Evolutionary conservation across 148 eudicot genomes (phyloP).

Genomic region (Camellia japonica): DNA sequence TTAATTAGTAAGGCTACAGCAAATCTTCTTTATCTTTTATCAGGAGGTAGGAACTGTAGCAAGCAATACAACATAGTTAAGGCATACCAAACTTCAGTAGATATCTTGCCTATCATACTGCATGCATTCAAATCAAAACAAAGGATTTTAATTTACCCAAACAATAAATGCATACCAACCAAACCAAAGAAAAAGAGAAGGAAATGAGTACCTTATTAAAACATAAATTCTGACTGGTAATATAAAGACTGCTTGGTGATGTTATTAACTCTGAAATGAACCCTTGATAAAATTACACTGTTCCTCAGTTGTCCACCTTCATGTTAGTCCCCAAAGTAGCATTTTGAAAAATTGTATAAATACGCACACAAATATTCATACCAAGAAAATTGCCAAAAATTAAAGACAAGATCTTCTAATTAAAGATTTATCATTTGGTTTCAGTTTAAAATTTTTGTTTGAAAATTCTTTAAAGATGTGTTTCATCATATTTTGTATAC

Average conservation of each 20-base stretch:
- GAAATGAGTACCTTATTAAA: constrained; percentile 5
- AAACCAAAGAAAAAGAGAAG: background rate
- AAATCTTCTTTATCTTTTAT: background rate
- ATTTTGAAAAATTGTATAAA: no score
- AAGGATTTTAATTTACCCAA: background rate
- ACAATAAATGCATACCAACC: constrained; percentile 10
- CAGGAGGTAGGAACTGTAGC: background rate
- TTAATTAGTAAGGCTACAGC: background rate
- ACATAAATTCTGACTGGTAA: background rate
- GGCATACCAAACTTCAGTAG: background rate
- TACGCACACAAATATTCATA: no score
- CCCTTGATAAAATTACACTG: background rate
- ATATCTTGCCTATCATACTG: background rate
- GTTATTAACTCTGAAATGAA: constrained; percentile 7
- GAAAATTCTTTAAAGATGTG: no score
- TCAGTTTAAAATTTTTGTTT: no score
- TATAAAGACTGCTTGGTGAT: background rate
- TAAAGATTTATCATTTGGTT: background rate
- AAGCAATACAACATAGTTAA: background rate
- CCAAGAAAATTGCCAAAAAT: background rate
- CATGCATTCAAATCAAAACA: background rate
- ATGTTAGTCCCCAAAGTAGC: background rate
- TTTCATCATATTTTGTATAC: no score
- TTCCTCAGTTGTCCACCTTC: background rate
- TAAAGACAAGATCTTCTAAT: background rate